Base-by-base conservation (phyloP, 345 rosid genomes). In the Acer campestre region DNA sequence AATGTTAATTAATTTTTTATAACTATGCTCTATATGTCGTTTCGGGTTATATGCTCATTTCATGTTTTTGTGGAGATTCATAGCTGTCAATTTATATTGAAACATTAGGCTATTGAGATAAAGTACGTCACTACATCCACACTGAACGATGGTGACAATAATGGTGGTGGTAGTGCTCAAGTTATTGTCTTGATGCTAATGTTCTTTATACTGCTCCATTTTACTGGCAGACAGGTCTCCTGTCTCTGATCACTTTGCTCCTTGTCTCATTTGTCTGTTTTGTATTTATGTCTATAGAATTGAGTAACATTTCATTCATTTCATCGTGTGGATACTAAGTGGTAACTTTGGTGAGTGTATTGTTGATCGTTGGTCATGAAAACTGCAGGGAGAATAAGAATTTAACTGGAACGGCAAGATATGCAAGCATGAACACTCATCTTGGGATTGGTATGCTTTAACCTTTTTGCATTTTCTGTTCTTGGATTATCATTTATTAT, bases 341-440 rank as follows among this genome's bases (percentile, higher is more conserved):
- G 65, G 25, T 77, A n/a, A 31, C 25, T 31, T 63, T 68, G 31
- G 69, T 13, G 8, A 14, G 64, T 61, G 11, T 9, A 9, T 58
- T 42, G 12, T 73, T 75, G 27, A 58, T 72, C 18, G 38, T 76
- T 63, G 58, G 49, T 44, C 35, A 31, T 66, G 63, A 40, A 59
- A 67, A 6, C 56, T 86, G 73, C 89, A 96, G 99, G 82, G 99
- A 96, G 82, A 96, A 96, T 74, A 94, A 96, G 81, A 94, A 93
- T 82, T 86, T 96, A 84, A 94, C 98, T 27, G 98, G 99, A 84
- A 96, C 99, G 77, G 98, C 99, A 62, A 91, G 99, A 90, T 96
- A 96, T 88, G 99, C 99, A 48, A 96, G 99, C 91, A 96, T 91
- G 98, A 94, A 94, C 70, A 96, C 99, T 78, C 99, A 96, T 83